Base-by-base conservation (phyloP, 2,329 filamentous ascomycete genomes). In the Lojkania enalia region DNA sequence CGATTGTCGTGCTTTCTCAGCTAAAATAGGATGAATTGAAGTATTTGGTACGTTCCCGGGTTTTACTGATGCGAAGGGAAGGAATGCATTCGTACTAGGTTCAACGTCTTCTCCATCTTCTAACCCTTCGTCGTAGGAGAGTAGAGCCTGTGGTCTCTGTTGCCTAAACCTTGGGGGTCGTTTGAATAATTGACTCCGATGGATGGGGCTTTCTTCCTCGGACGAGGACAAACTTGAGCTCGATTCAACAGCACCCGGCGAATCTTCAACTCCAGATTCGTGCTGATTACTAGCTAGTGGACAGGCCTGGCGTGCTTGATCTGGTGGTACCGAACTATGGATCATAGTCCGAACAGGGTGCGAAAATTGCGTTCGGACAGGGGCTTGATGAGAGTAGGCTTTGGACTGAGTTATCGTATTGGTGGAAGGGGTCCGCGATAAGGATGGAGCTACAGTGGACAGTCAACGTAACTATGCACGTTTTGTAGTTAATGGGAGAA, bases 31-130 rank as follows among this genome's bases (percentile, higher is more conserved):
- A n/a, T n/a, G n/a, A n/a, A n/a, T n/a, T n/a, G n/a, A n/a, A n/a
- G 23, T 27, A n/a, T 27, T 27, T 27, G 23, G n/a, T 27, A 16
- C 30, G 11, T 33, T 15, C 7, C 14, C 30, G 7, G 30, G n/a
- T n/a, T n/a, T 16, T 12, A 16, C 30, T n/a, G 61, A 52, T 4
- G 74, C 74, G 49, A 77, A 77, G 2, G 74, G 74, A 1, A 77
- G 56, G 35, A 65, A 71, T 4, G 64, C 64, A 18, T 56, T 60
- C 11, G 62, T 63, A 9, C 78, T 77, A 9, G 76, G 77, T 5
- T 81, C 82, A 2, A 81, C 78, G n/a, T 81, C 80, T 15, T 74
- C 58, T 70, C 78, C 44, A 67, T 68, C 30, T 16, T 68, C 67
- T 7, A 55, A 56, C 19, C 57, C 64, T 44, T 71, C 61, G 35